These are phyloP conservation scores for Penicillium corylophilum DNA, from an alignment of 2,329 filamentous ascomycete species.

Conservation along the genomic window DNA sequence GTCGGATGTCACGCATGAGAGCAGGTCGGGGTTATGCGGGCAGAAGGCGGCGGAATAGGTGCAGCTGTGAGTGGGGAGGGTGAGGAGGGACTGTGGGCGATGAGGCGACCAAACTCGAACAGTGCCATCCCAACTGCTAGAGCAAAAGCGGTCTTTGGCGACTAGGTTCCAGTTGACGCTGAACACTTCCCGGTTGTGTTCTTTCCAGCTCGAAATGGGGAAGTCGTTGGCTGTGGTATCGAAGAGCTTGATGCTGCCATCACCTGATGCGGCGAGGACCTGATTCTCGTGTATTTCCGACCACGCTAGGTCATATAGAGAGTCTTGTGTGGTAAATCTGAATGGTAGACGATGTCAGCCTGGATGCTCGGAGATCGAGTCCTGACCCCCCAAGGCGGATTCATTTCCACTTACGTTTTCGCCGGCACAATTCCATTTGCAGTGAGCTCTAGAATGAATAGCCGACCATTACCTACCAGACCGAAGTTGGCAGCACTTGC, in stretches of 20 bases:
- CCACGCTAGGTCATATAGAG: conserved; percentile 92
- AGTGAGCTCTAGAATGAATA: conserved; percentile 82
- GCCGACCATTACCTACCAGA: conserved; percentile 88
- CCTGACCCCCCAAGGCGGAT: not conserved
- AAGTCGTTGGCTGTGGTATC: conserved; percentile 79
- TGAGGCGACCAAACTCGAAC: conserved; percentile 94
- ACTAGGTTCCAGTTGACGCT: conserved; percentile 90
- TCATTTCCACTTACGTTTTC: conserved; percentile 61
- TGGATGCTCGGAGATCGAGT: not conserved
- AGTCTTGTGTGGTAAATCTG: conserved; percentile 95
- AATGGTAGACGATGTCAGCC: not conserved
- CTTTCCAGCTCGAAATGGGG: conserved; percentile 86
- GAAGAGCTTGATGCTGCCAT: conserved; percentile 93
- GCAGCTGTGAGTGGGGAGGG: conserved; percentile 86
- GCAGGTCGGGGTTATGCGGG: conserved; percentile 78
- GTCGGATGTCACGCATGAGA: conserved; percentile 87
- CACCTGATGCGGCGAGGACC: conserved; percentile 81
- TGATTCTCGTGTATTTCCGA: conserved; percentile 97
- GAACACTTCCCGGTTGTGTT: conserved; percentile 91
- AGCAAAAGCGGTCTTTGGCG: conserved; percentile 85
- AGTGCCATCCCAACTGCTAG: conserved; percentile 92
- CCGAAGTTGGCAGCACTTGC: conserved; percentile 93
- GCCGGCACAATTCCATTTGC: conserved; percentile 79
- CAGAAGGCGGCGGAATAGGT: conserved; percentile 92
- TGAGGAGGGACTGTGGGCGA: conserved; percentile 70